phyloP scores from a whole-genome alignment of 768 basidiomycete species.

The Ramaria sp. region DNA sequence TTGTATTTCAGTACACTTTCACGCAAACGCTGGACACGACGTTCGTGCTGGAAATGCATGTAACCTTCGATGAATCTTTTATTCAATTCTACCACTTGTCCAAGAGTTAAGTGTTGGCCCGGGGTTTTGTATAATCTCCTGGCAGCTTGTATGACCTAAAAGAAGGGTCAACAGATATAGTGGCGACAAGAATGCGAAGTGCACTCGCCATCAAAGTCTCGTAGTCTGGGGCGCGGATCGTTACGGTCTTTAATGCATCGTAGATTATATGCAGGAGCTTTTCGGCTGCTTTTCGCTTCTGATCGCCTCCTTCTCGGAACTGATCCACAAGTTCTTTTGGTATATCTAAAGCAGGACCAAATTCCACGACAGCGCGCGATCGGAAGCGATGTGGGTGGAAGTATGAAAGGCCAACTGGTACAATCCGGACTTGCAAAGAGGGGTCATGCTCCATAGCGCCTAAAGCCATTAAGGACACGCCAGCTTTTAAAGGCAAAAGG shows the following conservation, averaged over 20 bases:
- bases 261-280: constrained; percentile 87
- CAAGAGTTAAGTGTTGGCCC: constrained; percentile 84
- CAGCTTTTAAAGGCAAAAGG: constrained; percentile 92
- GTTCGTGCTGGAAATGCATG: constrained; percentile 84
- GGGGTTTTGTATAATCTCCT: constrained; percentile 90
- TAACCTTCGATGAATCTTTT: constrained; percentile 91
- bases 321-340: constrained; percentile 78
- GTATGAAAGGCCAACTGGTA: constrained; percentile 53
- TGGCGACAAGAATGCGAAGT: not conserved
- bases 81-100: constrained; percentile 93
- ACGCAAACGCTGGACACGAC: constrained; percentile 72
- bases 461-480: constrained; percentile 95
- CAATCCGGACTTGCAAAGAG: constrained; percentile 79
- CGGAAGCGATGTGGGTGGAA: constrained; percentile 81
- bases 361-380: constrained; percentile 94
- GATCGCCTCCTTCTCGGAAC: constrained; percentile 81
- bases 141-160: constrained; percentile 88
- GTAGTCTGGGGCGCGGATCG: constrained; percentile 90
- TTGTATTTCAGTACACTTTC: constrained; percentile 84
- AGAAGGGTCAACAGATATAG: constrained; percentile 7
- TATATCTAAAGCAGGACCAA: constrained; percentile 86
- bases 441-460: constrained; percentile 95
- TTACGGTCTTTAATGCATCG: constrained; percentile 90
- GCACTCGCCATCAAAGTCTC: constrained; percentile 90
- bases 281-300: constrained; percentile 84